phyloP scores from a whole-genome alignment of 495 filamentous ascomycete genomes.

The Barbatosphaeria neglecta region DNA sequence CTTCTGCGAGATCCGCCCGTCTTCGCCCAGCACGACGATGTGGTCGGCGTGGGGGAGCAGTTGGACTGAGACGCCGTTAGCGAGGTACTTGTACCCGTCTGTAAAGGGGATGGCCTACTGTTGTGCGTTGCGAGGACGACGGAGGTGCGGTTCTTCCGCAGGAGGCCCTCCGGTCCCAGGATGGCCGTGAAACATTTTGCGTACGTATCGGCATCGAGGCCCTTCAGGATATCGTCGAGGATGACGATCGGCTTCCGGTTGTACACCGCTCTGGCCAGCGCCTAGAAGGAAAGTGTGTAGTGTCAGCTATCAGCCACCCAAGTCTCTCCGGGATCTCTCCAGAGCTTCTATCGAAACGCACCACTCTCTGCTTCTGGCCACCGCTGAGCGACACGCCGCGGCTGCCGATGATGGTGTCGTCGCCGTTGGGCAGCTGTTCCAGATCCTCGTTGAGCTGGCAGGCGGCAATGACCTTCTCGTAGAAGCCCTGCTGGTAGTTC shows the following conservation, averaged over 20 bases:
- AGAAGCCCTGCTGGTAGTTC: conserved; percentile 26
- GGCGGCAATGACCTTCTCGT: conserved; percentile 43
- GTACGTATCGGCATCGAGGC: conserved; percentile 48
- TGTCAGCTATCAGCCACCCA: background rate
- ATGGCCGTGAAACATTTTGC: conserved; percentile 43
- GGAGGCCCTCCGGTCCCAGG: conserved; percentile 41
- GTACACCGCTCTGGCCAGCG: conserved; percentile 13
- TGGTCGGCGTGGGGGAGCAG: conserved; percentile 32
- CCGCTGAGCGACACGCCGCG: conserved; percentile 52
- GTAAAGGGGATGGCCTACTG: conserved; percentile 4
- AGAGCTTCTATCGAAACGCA: background rate
- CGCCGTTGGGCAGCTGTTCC: conserved; percentile 46
- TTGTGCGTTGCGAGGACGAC: conserved; percentile 36
- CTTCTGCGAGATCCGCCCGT: conserved; percentile 30
- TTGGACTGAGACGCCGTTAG: conserved; percentile 9
- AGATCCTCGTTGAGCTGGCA: conserved; percentile 52
- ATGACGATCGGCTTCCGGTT: conserved; percentile 7
- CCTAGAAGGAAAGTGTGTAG: conserved; percentile 2
- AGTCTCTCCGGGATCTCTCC: too few relatives aligned
- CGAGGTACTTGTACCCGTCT: background rate
- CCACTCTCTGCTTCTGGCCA: conserved; percentile 53
- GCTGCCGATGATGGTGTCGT: conserved; percentile 50
- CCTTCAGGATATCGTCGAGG: conserved; percentile 28
- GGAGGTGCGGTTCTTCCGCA: conserved; percentile 36
- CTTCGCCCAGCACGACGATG: conserved; percentile 27